These are phyloP conservation scores for Nakazawaea siamensis DNA, from an alignment of 805 yeast genomes.

Conservation along the genomic window DNA sequence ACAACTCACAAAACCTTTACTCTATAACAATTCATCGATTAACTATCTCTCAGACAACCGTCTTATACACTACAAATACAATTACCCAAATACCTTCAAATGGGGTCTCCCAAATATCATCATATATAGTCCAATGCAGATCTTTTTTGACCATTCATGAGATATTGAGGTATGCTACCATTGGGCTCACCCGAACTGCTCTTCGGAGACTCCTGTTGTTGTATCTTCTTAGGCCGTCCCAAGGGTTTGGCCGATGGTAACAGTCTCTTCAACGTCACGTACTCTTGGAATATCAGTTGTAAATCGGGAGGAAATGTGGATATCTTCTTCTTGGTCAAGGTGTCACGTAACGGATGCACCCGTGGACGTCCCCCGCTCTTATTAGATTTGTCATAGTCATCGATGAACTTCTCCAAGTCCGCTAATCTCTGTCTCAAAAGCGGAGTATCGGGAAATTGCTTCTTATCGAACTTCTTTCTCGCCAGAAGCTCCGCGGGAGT, in stretches of 20 bases:
- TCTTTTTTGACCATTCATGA: too few relatives aligned
- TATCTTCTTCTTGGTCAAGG: conserved; percentile 11
- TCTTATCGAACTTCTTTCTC: conserved; percentile 3
- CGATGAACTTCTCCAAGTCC: conserved; percentile 1
- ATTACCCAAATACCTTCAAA: too few relatives aligned
- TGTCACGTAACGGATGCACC: conserved; percentile 13
- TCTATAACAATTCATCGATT: too few relatives aligned
- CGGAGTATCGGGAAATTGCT: conserved; percentile 17
- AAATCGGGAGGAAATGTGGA: conserved; percentile 2
- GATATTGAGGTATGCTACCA: too few relatives aligned
- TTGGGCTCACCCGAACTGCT: too few relatives aligned
- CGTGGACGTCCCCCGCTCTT: conserved; percentile 12
- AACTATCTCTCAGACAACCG: too few relatives aligned
- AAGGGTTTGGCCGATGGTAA: conserved; percentile 23
- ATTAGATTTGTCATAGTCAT: conserved; percentile 9
- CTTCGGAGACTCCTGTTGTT: too few relatives aligned
- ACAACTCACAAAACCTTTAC: too few relatives aligned
- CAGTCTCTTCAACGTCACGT: conserved; percentile 7
- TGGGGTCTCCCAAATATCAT: too few relatives aligned
- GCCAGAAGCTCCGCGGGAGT: not conserved
- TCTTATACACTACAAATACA: too few relatives aligned
- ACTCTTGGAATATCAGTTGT: conserved; percentile 5
- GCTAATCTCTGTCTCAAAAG: conserved; percentile 2
- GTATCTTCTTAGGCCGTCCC: conserved; percentile 15
- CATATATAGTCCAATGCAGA: too few relatives aligned